phyloP scores from a whole-genome alignment of 2,329 filamentous ascomycete genomes.

The Graphium sp. region DNA sequence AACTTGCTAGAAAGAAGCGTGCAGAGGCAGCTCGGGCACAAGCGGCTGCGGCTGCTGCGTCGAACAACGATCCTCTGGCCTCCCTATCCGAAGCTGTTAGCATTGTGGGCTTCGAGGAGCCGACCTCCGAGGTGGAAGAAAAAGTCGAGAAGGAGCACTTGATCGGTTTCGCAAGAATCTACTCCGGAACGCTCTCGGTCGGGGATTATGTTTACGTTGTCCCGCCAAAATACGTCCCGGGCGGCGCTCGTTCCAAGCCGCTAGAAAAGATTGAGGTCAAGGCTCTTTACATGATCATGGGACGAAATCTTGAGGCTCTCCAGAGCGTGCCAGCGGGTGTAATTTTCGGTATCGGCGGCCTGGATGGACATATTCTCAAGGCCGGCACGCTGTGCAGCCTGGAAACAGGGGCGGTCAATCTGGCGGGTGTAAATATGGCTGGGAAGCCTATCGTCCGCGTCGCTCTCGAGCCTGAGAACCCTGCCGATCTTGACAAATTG shows the following conservation, averaged over 20 bases:
- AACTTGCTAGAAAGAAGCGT: slow-evolving; percentile 73
- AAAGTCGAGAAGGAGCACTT: slow-evolving; percentile 67
- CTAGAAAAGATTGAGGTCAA: slow-evolving; percentile 74
- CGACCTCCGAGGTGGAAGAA: slow-evolving; percentile 30
- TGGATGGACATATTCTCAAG: slow-evolving; percentile 89
- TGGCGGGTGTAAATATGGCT: slow-evolving; percentile 67
- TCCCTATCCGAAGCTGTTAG: slow-evolving; percentile 4
- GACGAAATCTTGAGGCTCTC: slow-evolving; percentile 68
- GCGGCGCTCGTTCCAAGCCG: slow-evolving; percentile 53
- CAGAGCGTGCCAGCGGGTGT: slow-evolving; percentile 80
- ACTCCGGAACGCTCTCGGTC: slow-evolving; percentile 76
- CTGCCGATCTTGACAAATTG: slow-evolving; percentile 87
- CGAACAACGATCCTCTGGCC: slow-evolving; percentile 23
- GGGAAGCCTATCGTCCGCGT: slow-evolving; percentile 90
- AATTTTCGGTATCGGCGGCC: slow-evolving; percentile 84
- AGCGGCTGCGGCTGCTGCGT: slow-evolving; percentile 32
- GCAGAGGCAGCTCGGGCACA: slow-evolving; percentile 75
- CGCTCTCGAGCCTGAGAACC: slow-evolving; percentile 83
- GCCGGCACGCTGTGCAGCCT: slow-evolving; percentile 86
- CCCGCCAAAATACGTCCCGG: slow-evolving; percentile 82
- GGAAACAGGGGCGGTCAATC: slow-evolving; percentile 70
- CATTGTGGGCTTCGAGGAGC: slow-evolving; percentile 37
- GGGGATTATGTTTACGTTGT: slow-evolving; percentile 86
- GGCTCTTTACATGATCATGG: slow-evolving; percentile 91
- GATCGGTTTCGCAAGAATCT: slow-evolving; percentile 87